These are phyloP conservation scores for Saccharomyces jurei DNA, from an alignment of 805 yeast species.

Conservation along the genomic window DNA sequence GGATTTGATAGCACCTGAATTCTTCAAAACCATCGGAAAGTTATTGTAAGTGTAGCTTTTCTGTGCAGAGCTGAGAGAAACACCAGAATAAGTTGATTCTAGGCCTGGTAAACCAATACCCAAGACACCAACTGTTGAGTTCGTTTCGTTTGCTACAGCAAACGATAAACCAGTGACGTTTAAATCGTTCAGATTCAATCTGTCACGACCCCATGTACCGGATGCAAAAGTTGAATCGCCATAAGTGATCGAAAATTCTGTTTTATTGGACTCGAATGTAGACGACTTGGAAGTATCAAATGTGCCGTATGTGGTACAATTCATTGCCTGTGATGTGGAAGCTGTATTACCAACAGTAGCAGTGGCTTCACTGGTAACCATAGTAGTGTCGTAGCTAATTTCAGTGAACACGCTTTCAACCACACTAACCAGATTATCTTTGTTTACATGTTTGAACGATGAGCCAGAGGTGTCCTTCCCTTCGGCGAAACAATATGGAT, in stretches of 20 bases:
- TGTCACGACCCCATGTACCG: slow-evolving; percentile 46
- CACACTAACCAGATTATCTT: not conserved
- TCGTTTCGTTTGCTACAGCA: slow-evolving; percentile 29
- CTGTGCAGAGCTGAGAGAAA: slow-evolving; percentile 17
- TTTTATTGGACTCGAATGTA: slow-evolving; percentile 27
- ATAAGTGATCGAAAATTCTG: slow-evolving; percentile 39
- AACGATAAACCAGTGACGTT: slow-evolving; percentile 27
- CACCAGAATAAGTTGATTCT: slow-evolving; percentile 47
- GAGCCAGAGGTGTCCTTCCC: not conserved
- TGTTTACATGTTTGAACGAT: not conserved
- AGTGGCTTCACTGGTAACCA: not conserved
- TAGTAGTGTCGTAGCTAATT: not conserved
- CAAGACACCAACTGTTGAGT: slow-evolving; percentile 40
- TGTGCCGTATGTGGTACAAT: slow-evolving; percentile 36
- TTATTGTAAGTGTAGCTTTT: slow-evolving; percentile 8
- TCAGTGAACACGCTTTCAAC: not conserved
- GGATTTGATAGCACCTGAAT: slow-evolving; percentile 35
- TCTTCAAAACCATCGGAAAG: slow-evolving; percentile 15
- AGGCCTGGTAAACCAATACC: slow-evolving; percentile 48
- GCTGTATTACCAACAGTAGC: not conserved
- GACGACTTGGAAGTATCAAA: slow-evolving; percentile 30
- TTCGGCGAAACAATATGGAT: slow-evolving; percentile 21
- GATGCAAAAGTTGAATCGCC: slow-evolving; percentile 43
- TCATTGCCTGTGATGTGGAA: slow-evolving; percentile 4
- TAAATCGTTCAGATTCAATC: slow-evolving; percentile 40